Evolutionary conservation across 2,329 filamentous ascomycete genomes (phyloP).

Genomic region (Orbilia brochopaga): DNA sequence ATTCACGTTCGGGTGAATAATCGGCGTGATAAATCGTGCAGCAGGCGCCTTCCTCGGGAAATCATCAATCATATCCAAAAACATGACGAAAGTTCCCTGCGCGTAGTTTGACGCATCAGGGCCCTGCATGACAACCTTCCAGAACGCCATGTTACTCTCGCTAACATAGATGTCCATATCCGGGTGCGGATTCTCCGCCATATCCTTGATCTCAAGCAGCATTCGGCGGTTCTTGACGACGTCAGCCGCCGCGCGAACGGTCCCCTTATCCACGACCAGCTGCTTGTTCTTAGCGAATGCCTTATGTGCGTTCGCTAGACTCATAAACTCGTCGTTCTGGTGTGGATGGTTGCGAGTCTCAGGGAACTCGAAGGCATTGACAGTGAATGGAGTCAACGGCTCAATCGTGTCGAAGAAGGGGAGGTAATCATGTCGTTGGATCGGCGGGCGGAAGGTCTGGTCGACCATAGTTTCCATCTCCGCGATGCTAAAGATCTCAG

Average conservation of each 20-base stretch:
- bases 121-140: slow-evolving; percentile 51
- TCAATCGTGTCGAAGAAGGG: slow-evolving; percentile 46
- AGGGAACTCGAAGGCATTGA: slow-evolving; percentile 42
- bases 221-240: slow-evolving; percentile 42
- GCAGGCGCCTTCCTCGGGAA: slow-evolving; percentile 52
- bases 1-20: slow-evolving; percentile 54
- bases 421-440: slow-evolving; percentile 20
- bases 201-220: slow-evolving; percentile 51
- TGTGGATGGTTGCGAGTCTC: slow-evolving; percentile 32
- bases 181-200: slow-evolving; percentile 49
- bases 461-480: slow-evolving; percentile 50
- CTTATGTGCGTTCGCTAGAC: slow-evolving; percentile 39
- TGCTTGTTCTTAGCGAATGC: slow-evolving; percentile 40
- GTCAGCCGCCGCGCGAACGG: slow-evolving; percentile 25
- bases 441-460: slow-evolving; percentile 35
- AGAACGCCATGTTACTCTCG: slow-evolving; percentile 52
- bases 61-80: slow-evolving; percentile 50
- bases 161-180: slow-evolving; percentile 53
- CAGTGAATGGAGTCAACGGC: slow-evolving; percentile 37
- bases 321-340: slow-evolving; percentile 48
- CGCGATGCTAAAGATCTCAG: slow-evolving; percentile 40
- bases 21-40: slow-evolving; percentile 53
- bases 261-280: slow-evolving; percentile 21
- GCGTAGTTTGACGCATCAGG: slow-evolving; percentile 40
- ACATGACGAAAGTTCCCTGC: slow-evolving; percentile 52